Base-by-base conservation (phyloP, 805 yeast genomes). In the Lachancea fermentati region DNA sequence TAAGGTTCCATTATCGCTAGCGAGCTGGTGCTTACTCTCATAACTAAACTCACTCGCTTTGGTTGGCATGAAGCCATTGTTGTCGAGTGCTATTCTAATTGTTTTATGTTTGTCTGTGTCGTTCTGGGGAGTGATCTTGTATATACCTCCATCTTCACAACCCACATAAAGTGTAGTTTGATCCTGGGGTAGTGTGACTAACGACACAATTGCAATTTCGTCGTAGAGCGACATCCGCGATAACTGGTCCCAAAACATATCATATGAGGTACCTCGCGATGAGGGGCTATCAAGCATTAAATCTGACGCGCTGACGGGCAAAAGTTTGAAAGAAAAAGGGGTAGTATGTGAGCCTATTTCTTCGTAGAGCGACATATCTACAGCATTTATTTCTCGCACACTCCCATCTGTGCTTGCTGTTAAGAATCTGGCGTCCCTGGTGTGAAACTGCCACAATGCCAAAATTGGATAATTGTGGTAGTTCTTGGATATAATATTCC, bases 91-190 rank as follows among this genome's bases (percentile, higher is more conserved):
- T 5, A 54, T 19, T 11, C 33, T 28, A 30, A 50, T 24, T 6
- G 34, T 32, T 14, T 25, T 37, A 3, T 31, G n/a, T 8, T 32
- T 29, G 4, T 34, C 35, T 2, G 36, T 32, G 3, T 45, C 28
- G 17, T 48, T 46, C 3, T 34, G 32, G 13, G 48, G 34, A 2
- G 34, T 15, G 11, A 57, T 22, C 37, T 49, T 54, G 43, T 54
- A 57, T 13, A 57, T 54, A 4, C 55, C 58, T 14, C 62, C 62
- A 28, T 54, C 57, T 32, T 51, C 58, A 12, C 51, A 42, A 11
- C 60, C 59, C 13, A 53, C 25, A 30, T 50, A 55, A 3, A 55
- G 13, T 34, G 45, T 36, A n/a, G 51, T 46, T 2, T 48, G 46
- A 39, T 57, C 49, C 16, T 42, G 41, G 4, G 53, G 48, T n/a